A percentile compares a stretch with the other conserved stretches of the same genome.
Conservation (phyloP, 176 grass and related monocot genomes). For the Lolium multiflorum region DNA sequence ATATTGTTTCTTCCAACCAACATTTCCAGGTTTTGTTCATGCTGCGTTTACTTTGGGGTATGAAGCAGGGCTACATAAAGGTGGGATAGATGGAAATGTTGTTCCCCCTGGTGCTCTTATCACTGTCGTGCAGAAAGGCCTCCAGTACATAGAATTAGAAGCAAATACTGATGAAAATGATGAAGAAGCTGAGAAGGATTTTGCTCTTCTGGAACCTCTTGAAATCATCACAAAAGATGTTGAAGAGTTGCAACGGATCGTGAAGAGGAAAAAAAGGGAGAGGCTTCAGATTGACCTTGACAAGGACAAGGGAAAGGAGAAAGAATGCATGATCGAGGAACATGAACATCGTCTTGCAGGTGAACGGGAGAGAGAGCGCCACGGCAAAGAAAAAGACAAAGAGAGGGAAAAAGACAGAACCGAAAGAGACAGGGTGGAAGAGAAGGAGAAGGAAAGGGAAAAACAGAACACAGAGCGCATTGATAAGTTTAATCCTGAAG, state of each 20-base stretch:
- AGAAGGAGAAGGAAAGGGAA: constrained; percentile 71
- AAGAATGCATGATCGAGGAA: constrained; percentile 52
- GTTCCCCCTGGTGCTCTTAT: constrained; percentile 91
- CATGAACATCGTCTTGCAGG: constrained; percentile 55
- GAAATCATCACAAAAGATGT: constrained; percentile 96
- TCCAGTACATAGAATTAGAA: constrained; percentile 98
- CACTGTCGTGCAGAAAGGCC: constrained; percentile 90
- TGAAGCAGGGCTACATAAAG: constrained; percentile 86
- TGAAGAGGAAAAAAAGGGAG: constrained; percentile 78
- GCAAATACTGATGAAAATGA: constrained; percentile 79
- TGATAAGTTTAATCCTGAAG: constrained; percentile 73
- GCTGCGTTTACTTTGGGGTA: constrained; percentile 87
- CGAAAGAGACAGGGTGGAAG: constrained; percentile 60
- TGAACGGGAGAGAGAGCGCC: constrained; percentile 68
- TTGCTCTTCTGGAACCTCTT: constrained; percentile 90
- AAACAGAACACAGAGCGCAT: constrained; percentile 55
- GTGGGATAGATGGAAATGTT: constrained; percentile 82
- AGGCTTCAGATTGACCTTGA: constrained; percentile 64
- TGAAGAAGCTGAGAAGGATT: constrained; percentile 75
- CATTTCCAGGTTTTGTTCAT: constrained; percentile 80
- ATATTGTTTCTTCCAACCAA: constrained; percentile 34
- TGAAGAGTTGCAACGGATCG: constrained; percentile 84
- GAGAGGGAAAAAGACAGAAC: constrained; percentile 67
- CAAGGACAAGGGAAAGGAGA: constrained; percentile 76
- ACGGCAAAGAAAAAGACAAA: constrained; percentile 74